Evolutionary conservation across 2,329 filamentous ascomycete genomes (phyloP), one percentile per base, ranked within the genome.

Genomic region (Penicillium sp.): DNA sequence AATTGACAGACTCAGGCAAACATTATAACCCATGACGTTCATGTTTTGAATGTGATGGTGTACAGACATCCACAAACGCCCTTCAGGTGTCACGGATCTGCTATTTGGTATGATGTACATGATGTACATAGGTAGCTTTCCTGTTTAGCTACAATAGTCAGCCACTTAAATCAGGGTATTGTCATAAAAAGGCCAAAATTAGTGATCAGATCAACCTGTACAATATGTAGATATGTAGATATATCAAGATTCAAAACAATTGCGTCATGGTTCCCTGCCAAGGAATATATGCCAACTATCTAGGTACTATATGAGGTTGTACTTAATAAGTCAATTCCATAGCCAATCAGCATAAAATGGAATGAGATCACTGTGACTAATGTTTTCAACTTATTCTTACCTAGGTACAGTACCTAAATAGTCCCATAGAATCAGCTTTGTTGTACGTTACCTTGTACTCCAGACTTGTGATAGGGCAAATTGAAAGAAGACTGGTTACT

Each of bases 251-350:
- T 38, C 42, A 31, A 44, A 31, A 47, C 44, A 37, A 47, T 38
- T 35, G n/a, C 40, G 50, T 52, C 50, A 52, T 46, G n/a, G 22
- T 31, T 26, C 11, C 24, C 18, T 45, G 49, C 49, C 50, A 52
- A 52, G 39, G 24, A 29, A 31, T 2, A 42, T 29, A 20, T 50
- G 38, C 39, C 45, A 48, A 35, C 31, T 48, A 42, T 22, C 22
- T 4, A 22, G 22, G 22, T 22, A 22, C 24, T 24, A 24, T 26
- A 26, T 26, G 24, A 26, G 24, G 24, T 26, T 26, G 24, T 26
- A 26, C 24, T 2, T 26, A 2, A 8, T 26, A 26, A 26, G 42
- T 38, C 34, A 14, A 46, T 47, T 32, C 6, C 1, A 47, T 45
- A 44, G 20, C 16, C 48, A 50, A 32, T 37, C 22, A 51, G 16